A percentile compares a stretch with the other conserved stretches of the same genome.
Conservation (phyloP, 768 basidiomycete genomes). For the Boletus pseudopeckii region DNA sequence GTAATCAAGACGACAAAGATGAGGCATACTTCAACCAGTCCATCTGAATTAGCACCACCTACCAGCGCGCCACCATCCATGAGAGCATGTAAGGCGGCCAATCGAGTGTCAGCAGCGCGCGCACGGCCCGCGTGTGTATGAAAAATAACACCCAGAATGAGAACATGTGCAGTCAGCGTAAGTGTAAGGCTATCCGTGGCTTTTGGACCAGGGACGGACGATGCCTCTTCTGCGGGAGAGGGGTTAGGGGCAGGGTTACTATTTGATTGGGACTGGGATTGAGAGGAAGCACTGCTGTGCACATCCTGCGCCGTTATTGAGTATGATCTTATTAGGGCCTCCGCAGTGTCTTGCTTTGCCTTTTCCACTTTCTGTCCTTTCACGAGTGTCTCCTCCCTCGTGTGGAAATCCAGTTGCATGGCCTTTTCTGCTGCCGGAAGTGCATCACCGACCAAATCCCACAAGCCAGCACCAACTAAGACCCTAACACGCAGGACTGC, state of each 20-base stretch:
- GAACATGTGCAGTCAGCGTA: slow-evolving; percentile 52
- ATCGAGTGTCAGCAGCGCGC: slow-evolving; percentile 44
- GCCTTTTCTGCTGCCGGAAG: slow-evolving; percentile 48
- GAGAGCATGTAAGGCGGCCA: slow-evolving; percentile 60
- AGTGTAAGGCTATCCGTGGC: slow-evolving; percentile 32
- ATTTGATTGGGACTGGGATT: slow-evolving; percentile 20
- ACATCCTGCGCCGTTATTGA: slow-evolving; percentile 31
- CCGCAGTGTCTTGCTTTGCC: slow-evolving; percentile 9
- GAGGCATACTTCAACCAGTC: slow-evolving; percentile 36
- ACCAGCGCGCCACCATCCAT: slow-evolving; percentile 57
- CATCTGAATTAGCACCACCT: slow-evolving; percentile 33
- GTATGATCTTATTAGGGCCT: slow-evolving; percentile 26
- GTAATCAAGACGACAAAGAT: slow-evolving; percentile 17
- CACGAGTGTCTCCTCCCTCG: background rate
- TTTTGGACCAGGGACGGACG: slow-evolving; percentile 16
- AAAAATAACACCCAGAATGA: slow-evolving; percentile 60
- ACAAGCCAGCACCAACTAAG: slow-evolving; percentile 51
- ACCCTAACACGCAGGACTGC: slow-evolving; percentile 56
- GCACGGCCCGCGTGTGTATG: slow-evolving; percentile 58
- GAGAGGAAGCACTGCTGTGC: slow-evolving; percentile 20
- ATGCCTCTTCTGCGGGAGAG: slow-evolving; percentile 1
- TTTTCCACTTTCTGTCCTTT: background rate
- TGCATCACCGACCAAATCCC: slow-evolving; percentile 49
- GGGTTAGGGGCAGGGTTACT: background rate
- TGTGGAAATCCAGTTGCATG: slow-evolving; percentile 39